Base-by-base conservation (phyloP, 768 basidiomycete species). In the Tricholoma bakamatsutake region DNA sequence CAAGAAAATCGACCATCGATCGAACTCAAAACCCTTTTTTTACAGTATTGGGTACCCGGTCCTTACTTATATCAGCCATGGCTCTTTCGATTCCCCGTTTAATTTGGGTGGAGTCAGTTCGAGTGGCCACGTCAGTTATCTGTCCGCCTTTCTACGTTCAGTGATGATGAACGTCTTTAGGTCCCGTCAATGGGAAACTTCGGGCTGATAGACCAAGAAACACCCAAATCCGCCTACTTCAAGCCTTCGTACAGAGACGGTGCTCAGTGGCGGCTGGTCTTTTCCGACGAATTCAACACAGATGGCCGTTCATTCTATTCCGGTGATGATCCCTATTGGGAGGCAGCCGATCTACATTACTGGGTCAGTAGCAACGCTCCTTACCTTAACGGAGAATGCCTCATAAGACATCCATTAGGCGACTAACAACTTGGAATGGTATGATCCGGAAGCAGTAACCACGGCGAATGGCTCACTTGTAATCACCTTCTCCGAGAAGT, bases 301-400 rank as follows among this genome's bases (percentile, higher is more conserved):
- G 83, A 85, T 18, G 88, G 88, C 4, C 75, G 90, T 58, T 78
- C 85, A 4, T 92, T 92, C 64, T 91, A 88, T 71, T 81, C 85
- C 40, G 88, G 88, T 5, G 89, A 92, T 59, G 90, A 93, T 67
- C 90, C 90, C 3, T 92, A 87, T 62, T 89, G 88, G 87, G 86
- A 90, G 65, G 87, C 90, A 35, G 84, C 72, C 18, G 77, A 91
- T 68, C 74, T 91, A 33, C 84, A 91, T 66, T 91, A 90, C 63
- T 90, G 89, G 87, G 83, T 84, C 55, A 54, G 63, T 58, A 21
- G 6, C 13, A n/a, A 55, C 27, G 1, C 55, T 12, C 13, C 24
- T 55, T 4, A n/a, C 37, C 17, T 49, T 48, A 13, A 40, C 45
- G 24, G 33, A 15, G 9, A 18, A 13, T 53, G 57, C 39, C 57